Evolutionary conservation across 2,329 filamentous ascomycete genomes (phyloP), one percentile per base, ranked within the genome.

Genomic region (Aspergillus eucalypticola): DNA sequence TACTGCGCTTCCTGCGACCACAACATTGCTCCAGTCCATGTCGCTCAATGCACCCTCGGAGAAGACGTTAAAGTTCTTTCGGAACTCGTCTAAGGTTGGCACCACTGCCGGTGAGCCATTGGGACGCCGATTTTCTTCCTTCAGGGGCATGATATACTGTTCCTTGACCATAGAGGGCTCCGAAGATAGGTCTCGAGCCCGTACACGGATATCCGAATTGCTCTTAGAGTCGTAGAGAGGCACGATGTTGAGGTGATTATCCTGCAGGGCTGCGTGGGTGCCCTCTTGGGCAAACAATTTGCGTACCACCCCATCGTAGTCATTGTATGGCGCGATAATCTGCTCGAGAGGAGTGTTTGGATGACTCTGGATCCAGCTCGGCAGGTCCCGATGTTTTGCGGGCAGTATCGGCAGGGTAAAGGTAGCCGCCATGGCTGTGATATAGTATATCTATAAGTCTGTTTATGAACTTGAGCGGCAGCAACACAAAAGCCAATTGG

Each of bases 21-120:
- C 87, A 15, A 96, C 86, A 71, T 95, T 95, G 70, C 77, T 86
- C 91, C 91, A 96, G 71, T 94, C 86, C 66, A 96, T 73, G 52
- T 94, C 91, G 29, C 82, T 82, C 27, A 96, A 79, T 0, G 90
- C 88, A 1, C 86, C 89, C 75, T 96, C 92, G 1, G 89, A 92
- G 71, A 96, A 96, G 60, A 96, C 73, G 60, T 85, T 85, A 76
- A 96, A 94, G 75, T 95, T 94, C 52, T 85, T 84, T 71, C 88
- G 86, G 67, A 95, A 96, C 29, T 91, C 87, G 51, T 84, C 82
- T 49, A 95, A 71, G 11, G 83, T 83, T 23, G 81, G 72, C 0
- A 93, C 90, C 3, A 90, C 83, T 2, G 91, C 91, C 3, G 85
- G 85, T 1, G 87, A 84, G 5, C 85, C 88, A 70, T 86, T 77